Evolutionary conservation across 2,329 filamentous ascomycete species (phyloP), one percentile per base, ranked within the genome.

Genomic region (Elsinoe arachidis): DNA sequence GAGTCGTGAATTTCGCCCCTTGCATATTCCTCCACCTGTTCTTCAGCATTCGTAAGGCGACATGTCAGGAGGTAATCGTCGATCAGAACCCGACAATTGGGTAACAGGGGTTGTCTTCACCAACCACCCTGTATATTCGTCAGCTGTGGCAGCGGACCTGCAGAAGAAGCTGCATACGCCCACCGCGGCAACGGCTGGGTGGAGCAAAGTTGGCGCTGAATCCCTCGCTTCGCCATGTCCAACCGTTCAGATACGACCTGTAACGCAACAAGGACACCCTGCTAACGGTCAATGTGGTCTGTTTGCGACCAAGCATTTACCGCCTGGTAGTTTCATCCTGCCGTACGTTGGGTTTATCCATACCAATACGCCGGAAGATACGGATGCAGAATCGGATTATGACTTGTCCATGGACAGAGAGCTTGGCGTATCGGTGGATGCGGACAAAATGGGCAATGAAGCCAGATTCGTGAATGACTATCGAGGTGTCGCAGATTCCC

Each of bases 401-500:
- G 78, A 80, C 61, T 68, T 80, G 4, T 75, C 70, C 19, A 67
- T 80, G 12, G 77, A 80, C 64, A 70, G 76, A 19, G 76, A 80
- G 2, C 62, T 75, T 5, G 74, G 70, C 10, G 64, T 80, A 10
- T 73, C 73, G 15, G 72, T 80, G 9, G 78, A 80, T 62, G 77
- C 76, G 3, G 71, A 72, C 1, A 66, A 64, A 1, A 72, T 72
- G 61, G 78, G 78, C 26, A 80, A 80, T 61, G 77, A 80, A 62
- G 73, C 75, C 3, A 69, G 78, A 43, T 80, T 78, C 61, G 73
- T 77, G 59, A 80, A 80, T 61, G 78, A 80, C 64, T 80, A 80
- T 64, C 72, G 78, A 57, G 75, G 78, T 15, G 69, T 80, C 7
- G 66, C 69, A 2, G 68, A 69, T 35, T 57, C 66, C 30, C 68